Evolutionary conservation across 768 basidiomycete genomes (phyloP).

Genomic region (Royoungia palumana): DNA sequence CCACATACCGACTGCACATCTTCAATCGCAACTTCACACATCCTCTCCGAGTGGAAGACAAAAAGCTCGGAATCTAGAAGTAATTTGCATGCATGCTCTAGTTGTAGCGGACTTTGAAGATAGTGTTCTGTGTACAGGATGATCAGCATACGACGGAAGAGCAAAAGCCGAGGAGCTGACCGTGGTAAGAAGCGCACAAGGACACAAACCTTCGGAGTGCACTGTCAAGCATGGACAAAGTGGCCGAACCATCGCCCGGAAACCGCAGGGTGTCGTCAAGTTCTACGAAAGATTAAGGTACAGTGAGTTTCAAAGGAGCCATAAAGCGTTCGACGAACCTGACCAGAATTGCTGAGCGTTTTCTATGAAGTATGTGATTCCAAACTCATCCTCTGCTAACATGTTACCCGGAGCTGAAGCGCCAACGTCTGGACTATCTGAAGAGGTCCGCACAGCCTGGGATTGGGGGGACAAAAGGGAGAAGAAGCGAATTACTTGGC

Average conservation of each 20-base stretch:
- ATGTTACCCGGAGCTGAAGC: slow-evolving; percentile 18
- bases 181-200: slow-evolving; percentile 84
- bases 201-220: slow-evolving; percentile 72
- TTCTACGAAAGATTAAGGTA: slow-evolving; percentile 46
- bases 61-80: slow-evolving; percentile 87
- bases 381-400: slow-evolving; percentile 58
- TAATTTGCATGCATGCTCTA: slow-evolving; percentile 77
- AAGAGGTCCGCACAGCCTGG: not conserved
- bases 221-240: slow-evolving; percentile 73
- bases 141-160: slow-evolving; percentile 5
- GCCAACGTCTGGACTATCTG: slow-evolving; percentile 19
- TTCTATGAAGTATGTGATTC: slow-evolving; percentile 78
- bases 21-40: slow-evolving; percentile 75
- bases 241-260: slow-evolving; percentile 54
- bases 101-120: slow-evolving; percentile 76
- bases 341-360: slow-evolving; percentile 89
- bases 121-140: slow-evolving; percentile 62
- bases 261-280: slow-evolving; percentile 79
- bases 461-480: slow-evolving; percentile 9
- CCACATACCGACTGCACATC: slow-evolving; percentile 62
- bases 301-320: slow-evolving; percentile 4
- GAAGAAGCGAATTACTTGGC: not conserved
- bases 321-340: slow-evolving; percentile 45
- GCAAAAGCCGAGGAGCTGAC: slow-evolving; percentile 40
- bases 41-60: slow-evolving; percentile 85